Base-by-base conservation (phyloP, 495 filamentous ascomycete genomes). In the Penicillium crystallinum region DNA sequence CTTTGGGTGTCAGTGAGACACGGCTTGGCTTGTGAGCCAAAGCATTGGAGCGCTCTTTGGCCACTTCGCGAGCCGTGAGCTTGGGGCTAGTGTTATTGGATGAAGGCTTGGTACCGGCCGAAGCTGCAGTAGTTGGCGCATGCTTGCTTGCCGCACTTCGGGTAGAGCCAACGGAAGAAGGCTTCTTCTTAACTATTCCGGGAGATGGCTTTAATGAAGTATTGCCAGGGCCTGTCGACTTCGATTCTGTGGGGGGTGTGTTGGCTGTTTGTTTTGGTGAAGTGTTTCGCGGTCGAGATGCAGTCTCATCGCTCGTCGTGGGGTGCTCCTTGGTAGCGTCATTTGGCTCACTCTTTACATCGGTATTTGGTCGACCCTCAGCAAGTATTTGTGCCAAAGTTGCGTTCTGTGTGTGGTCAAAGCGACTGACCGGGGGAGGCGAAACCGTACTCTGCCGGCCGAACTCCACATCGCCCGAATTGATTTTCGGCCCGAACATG, bases 151-250 rank as follows among this genome's bases (percentile, higher is more conserved):
- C 29, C 39, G 68, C 69, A 64, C 67, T 67, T 55, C 22, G 81
- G 27, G 64, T 52, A 17, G 72, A 62, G 19, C 71, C 60, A 35
- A 73, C 66, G 19, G 64, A 68, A n/a, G 73, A 69, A 18, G 72
- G 69, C 27, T 64, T 67, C 53, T 75, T 77, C 46, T 64, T 66
- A 2, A 67, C 56, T 17, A 1, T 35, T 27, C 14, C 46, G 23
- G 67, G 59, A 10, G 59, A 57, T 17, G 61, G 9, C 17, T 65
- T 55, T 15, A 72, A 63, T 4, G 62, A 30, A 10, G 58, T 10
- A 49, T 51, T 31, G 48, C 53, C 25, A 48, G 57, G 37, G 52
- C 37, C 40, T 18, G 36, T 2, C 14, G 49, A 33, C 31, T 56
- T 57, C 21, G 59, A 38, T 15, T 37, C 42, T 23, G 42, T 31